A percentile compares a stretch with the other conserved stretches of the same genome.
Evolutionary conservation across 2,329 filamentous ascomycete genomes (phyloP).

Genomic region (Neofusicoccum ribis): DNA sequence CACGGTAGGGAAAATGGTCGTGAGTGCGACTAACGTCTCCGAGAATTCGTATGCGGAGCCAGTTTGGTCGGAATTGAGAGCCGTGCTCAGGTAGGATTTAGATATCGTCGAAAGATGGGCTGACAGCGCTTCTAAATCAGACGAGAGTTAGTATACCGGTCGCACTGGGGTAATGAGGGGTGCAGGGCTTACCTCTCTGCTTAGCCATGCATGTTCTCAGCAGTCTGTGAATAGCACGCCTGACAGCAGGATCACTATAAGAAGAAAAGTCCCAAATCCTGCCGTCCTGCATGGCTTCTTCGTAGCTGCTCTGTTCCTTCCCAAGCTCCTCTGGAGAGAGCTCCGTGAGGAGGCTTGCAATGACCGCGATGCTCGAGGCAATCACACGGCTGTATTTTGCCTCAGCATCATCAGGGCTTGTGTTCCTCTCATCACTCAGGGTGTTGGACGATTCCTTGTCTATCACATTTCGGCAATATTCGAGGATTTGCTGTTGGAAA

Average conservation of each 20-base stretch:
- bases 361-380: conserved; percentile 57
- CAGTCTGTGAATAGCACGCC: conserved; percentile 59
- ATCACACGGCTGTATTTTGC: conserved; percentile 81
- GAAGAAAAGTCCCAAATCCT: conserved; percentile 61
- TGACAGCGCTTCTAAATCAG: conserved; percentile 30
- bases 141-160: neutral
- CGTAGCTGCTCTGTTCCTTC: conserved; percentile 63
- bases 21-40: conserved; percentile 66
- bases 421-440: conserved; percentile 84
- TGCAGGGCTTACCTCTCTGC: conserved; percentile 38
- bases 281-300: conserved; percentile 64
- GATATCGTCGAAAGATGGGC: conserved; percentile 57
- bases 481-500: conserved; percentile 77
- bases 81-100: conserved; percentile 71
- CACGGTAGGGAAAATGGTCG: conserved; percentile 62
- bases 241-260: conserved; percentile 58
- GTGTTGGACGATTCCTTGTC: conserved; percentile 75
- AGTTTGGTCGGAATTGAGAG: conserved; percentile 69
- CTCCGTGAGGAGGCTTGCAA: conserved; percentile 54
- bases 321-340: conserved; percentile 54
- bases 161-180: neutral
- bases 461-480: conserved; percentile 78
- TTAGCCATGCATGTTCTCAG: conserved; percentile 54
- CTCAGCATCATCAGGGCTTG: conserved; percentile 79
- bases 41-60: conserved; percentile 74